These are phyloP conservation scores for Talaromyces rugulosus DNA, from an alignment of 2,329 filamentous ascomycete genomes.

Conservation along the genomic window DNA sequence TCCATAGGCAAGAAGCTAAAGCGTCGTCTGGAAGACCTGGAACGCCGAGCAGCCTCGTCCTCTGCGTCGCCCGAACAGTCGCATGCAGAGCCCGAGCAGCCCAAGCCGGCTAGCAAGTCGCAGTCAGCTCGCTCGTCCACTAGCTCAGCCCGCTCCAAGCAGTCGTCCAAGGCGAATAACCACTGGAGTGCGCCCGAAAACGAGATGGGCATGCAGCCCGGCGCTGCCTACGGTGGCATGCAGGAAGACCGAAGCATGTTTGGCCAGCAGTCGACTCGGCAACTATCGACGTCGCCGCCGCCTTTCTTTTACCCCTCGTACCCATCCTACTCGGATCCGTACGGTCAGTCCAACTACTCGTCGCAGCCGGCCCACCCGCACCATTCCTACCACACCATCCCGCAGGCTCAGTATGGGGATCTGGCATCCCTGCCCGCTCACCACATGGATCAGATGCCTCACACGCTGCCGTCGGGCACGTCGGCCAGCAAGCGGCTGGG, in stretches of 20 bases:
- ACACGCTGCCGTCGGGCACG: conserved; percentile 37
- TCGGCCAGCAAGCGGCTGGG: conserved; percentile 50
- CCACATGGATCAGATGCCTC: conserved; percentile 39
- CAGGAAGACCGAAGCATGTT: conserved; percentile 4
- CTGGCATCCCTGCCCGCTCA: conserved; percentile 31
- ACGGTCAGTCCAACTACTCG: conserved; percentile 30
- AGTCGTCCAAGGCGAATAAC: conserved; percentile 38
- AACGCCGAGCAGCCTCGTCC: conserved; percentile 57
- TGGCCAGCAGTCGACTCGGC: conserved; percentile 49
- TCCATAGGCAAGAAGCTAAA: conserved; percentile 62
- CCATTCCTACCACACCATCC: conserved; percentile 21
- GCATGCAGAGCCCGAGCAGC: conserved; percentile 48
- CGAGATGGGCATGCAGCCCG: not conserved
- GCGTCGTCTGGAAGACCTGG: conserved; percentile 62
- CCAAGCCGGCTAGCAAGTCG: conserved; percentile 20
- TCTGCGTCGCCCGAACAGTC: conserved; percentile 59
- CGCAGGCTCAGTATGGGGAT: conserved; percentile 27
- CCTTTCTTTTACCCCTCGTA: conserved; percentile 52
- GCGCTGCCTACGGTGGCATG: not conserved
- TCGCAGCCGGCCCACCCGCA: conserved; percentile 22
- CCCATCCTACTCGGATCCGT: conserved; percentile 39
- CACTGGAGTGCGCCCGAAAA: not conserved
- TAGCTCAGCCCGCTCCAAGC: conserved; percentile 22
- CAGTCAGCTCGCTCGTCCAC: conserved; percentile 21
- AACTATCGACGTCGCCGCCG: conserved; percentile 57